Base-by-base conservation (phyloP, 306 rosid species). In the Pyrus communis region DNA sequence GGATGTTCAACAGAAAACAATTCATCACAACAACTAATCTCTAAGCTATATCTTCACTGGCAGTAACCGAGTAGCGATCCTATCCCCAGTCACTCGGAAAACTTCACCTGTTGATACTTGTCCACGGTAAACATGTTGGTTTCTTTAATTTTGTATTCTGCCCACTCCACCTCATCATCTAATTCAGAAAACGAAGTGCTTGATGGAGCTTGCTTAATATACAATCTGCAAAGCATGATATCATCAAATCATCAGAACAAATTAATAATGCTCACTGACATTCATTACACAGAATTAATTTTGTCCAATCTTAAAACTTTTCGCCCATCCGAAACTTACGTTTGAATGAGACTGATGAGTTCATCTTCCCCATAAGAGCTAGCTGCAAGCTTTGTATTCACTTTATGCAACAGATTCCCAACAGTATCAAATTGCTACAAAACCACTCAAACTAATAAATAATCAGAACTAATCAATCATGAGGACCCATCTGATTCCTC, bases 291-390 rank as follows among this genome's bases (percentile, higher is more conserved):
- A 51, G 10, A 2, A 0, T 45, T 19, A 4, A 19, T 9, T 71
- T 30, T 4, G 7, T n/a, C 45, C 35, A 23, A 23, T 27, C 60
- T 9, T 4, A n/a, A n/a, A 51, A 65, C 9, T 54, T 25, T 27
- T 4, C 28, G 13, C n/a, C 30, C 46, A 59, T 33, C 21, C 35
- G 73, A 73, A 64, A 51, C 86, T 80, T 88, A 95, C 99, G 97
- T 88, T 85, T 95, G 99, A 83, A 92, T 90, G 81, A 95, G 96
- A 81, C 97, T 95, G 78, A 89, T 81, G 82, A 95, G 97, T 80
- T 95, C 93, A 85, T 86, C 92, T 74, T 95, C 99, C 7, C 99
- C 99, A 75, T 95, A 95, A 71, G 99, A 87, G 86, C 92, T 90
- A 22, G 69, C 97, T 2, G 97, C 82, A 79, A 95, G 97, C 90